These are phyloP conservation scores for Plasmodium berghei DNA, from an alignment of 169 alveolate species.

Conservation along the genomic window DNA sequence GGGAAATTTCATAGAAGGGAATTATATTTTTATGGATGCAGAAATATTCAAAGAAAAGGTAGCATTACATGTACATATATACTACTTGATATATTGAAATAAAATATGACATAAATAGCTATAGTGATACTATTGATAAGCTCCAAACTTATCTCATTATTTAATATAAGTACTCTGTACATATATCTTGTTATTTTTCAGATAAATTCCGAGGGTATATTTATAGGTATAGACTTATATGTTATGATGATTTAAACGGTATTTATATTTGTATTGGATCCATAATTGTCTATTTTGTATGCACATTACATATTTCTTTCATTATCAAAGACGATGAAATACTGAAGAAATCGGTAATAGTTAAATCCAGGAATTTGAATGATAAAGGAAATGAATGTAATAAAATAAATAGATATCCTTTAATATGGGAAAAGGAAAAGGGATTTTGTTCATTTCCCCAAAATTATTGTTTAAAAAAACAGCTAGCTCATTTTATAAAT, in stretches of 20 bases:
- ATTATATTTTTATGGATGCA: conserved; percentile 54
- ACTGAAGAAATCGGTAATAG: conserved; percentile 21
- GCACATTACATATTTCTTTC: neutral
- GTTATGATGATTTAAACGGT: neutral
- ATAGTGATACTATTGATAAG: no score
- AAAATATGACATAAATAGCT: no score
- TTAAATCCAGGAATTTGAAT: conserved; percentile 15
- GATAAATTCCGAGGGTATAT: conserved; percentile 32
- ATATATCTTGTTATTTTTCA: neutral
- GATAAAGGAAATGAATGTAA: conserved; percentile 39
- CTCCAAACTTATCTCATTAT: no score
- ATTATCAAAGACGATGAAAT: conserved; percentile 10
- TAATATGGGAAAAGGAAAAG: conserved; percentile 15
- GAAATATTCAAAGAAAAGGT: conserved; percentile 43
- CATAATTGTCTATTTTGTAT: neutral
- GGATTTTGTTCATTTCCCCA: conserved; percentile 20
- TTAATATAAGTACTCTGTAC: no score
- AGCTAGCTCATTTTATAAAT: conserved; percentile 11
- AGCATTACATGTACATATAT: neutral
- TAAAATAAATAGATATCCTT: conserved; percentile 27
- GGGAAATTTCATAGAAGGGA: conserved; percentile 60
- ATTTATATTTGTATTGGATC: neutral
- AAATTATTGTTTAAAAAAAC: conserved; percentile 33
- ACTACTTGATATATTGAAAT: no score
- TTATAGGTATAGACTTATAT: conserved; percentile 21